Base-by-base conservation (phyloP, 257 asterid species). In the Primulina eburnea region DNA sequence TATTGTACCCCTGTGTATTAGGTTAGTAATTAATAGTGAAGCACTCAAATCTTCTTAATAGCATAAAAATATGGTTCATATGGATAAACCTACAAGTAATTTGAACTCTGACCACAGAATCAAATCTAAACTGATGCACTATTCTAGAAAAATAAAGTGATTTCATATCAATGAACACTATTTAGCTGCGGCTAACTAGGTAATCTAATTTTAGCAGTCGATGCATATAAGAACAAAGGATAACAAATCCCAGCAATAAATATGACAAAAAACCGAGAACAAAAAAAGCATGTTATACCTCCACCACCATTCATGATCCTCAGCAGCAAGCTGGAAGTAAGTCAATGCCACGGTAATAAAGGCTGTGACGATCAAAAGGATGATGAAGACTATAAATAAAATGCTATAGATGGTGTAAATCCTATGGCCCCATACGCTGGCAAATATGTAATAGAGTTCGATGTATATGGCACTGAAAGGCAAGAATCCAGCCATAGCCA, bases 281-380 rank as follows among this genome's bases (percentile, higher is more conserved):
- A 35, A 21, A 35, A 2, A 24, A 8, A 40, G 35, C 14, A 43
- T 26, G 62, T 14, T 82, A 73, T 84, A 90, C 97, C 97, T 90
- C 97, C 97, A 90, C 97, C 97, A 90, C 97, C 97, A 90, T 75
- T 88, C 90, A 75, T 90, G 97, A 70, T 90, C 97, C 84, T 90
- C 97, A 52, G 97, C 97, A 71, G 96, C 97, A 65, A 90, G 96
- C 67, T 90, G 97, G 79, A 90, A 90, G 65, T 90, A 90, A 9
- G 96, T 88, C 82, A 90, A 81, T 0, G 97, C 97, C 76, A 90
- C 94, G 3, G 96, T 90, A 33, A 90, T 90, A 67, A 90, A 90
- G 10, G 97, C 97, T 40, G 97, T 90, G 65, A 90, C 96, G 34
- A 90, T 87, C 71, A 90, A 73, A 74, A 90, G 97, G 73, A 90